Evolutionary conservation across 1,139 yeast species (phyloP), one percentile per base, ranked within the genome.

Genomic region (Protomyces lactucae-debilis): DNA sequence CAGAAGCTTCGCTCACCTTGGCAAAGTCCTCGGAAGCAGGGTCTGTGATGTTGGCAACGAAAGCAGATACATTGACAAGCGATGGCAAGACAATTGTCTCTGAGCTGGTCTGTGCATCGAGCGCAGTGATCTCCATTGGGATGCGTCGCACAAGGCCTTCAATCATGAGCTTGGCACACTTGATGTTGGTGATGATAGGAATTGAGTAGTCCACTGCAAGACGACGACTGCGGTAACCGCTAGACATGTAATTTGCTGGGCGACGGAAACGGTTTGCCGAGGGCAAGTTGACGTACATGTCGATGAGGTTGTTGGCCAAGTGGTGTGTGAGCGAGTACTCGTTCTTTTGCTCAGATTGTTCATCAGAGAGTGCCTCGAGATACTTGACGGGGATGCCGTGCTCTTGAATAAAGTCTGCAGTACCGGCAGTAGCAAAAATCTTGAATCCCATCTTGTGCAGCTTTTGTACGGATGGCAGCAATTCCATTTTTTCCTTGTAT

Each of bases 131-230:
- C 39, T 87, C 89, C 72, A 91, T 79, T 18, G 82, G 71, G 70
- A 85, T 80, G 72, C 81, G 79, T 79, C 96, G 82, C 25, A 96
- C 83, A 71, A 95, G 78, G 18, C 99, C 99, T 79, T 93, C 98
- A 71, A 93, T 87, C 77, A 95, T 82, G 71, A 95, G 82, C 79
- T 95, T 95, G 69, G 99, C 99, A 80, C 93, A 86, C 80, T 95
- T 95, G 71, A 93, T 99, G 75, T 95, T 95, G 70, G 99, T 93
- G 61, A 95, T 97, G 76, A 95, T 83, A 63, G 99, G 99, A 75
- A 95, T 89, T 64, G 97, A 92, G 76, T 89, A 95, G 78, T 95
- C 99, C 70, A 95, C 98, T 71, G 99, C 99, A 98, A 95, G 88
- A 82, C 99, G 95, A 83, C 99, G 95, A 64, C 98, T 89, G 78